Conservation (phyloP, 139 green algal species). For the Parachlorella kessleri region DNA sequence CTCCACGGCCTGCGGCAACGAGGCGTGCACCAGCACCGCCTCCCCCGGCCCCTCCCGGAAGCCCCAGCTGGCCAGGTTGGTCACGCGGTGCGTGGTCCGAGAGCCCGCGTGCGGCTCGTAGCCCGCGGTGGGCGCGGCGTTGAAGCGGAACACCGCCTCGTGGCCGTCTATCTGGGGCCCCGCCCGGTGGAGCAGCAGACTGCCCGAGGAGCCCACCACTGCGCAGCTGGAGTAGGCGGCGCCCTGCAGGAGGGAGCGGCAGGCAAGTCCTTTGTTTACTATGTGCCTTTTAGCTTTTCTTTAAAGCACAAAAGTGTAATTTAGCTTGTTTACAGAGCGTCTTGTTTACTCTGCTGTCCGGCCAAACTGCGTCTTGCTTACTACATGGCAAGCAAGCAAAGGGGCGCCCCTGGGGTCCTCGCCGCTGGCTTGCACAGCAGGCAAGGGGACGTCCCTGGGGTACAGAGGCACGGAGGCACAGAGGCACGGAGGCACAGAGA, state of each 20-base stretch:
- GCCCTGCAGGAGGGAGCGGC: neutral
- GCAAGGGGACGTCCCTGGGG: too few relatives aligned
- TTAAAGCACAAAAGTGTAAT: neutral
- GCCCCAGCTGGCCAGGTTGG: neutral
- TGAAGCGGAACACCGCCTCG: neutral
- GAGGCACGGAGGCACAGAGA: too few relatives aligned
- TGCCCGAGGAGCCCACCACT: conserved; percentile 3
- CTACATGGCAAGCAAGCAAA: neutral
- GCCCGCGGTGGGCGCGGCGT: neutral
- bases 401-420: too few relatives aligned
- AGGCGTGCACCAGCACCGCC: neutral
- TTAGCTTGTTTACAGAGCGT: neutral
- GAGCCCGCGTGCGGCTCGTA: neutral
- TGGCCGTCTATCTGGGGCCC: conserved; percentile 3
- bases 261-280: too few relatives aligned
- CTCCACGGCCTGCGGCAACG: neutral
- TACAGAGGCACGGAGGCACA: too few relatives aligned
- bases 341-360: neutral
- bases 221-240: neutral
- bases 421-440: too few relatives aligned
- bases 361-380: too few relatives aligned
- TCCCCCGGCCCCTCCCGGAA: neutral
- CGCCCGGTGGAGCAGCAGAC: neutral
- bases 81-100: neutral
- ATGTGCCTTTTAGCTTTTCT: neutral